Evolutionary conservation across 2,329 filamentous ascomycete genomes (phyloP), one percentile per base, ranked within the genome.

Genomic region (Pyrenochaeta sp.): DNA sequence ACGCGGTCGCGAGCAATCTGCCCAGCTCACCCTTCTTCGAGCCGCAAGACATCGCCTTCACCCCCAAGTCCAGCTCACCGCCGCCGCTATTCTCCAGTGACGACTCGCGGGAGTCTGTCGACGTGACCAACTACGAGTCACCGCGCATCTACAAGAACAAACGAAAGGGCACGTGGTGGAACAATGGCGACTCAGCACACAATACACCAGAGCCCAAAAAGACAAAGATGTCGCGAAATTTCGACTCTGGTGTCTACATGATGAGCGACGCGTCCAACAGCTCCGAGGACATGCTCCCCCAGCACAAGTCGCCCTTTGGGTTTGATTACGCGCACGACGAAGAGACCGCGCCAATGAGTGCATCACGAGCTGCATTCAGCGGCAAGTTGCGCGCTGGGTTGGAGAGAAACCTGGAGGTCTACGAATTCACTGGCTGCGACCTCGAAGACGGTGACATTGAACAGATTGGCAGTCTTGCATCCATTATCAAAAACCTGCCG

Each of bases 61-160:
- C 66, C 12, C 63, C 63, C n/a, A 69, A 71, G 11, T 74, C 71
- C 6, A 73, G 69, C 51, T 68, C 65, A 4, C 66, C 69, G 12
- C 67, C 69, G 9, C 67, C 71, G 1, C 50, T 74, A 0, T 75
- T 75, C 54, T 75, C 72, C 15, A 72, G 68, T 31, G 69, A 73
- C 32, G 70, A 68, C 27, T 67, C 71, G 1, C 51, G 57, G 3
- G 69, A 71, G 18, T 66, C 59, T 1, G 66, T 61, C 3, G 72
- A 73, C 33, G 55, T 71, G 14, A 56, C 56, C 27, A 73, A 74
- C 33, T 75, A 75, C 41, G 54, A 67, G 27, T 67, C 69, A 1
- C 71, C 69, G 5, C 68, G 72, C 15, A 61, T 68, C 17, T 52
- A 60, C 48, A 75, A 75, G 56, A 62, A 71, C 37, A 75, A 75